Base-by-base conservation (phyloP, 495 filamentous ascomycete species). In the Platismatia glauca region DNA sequence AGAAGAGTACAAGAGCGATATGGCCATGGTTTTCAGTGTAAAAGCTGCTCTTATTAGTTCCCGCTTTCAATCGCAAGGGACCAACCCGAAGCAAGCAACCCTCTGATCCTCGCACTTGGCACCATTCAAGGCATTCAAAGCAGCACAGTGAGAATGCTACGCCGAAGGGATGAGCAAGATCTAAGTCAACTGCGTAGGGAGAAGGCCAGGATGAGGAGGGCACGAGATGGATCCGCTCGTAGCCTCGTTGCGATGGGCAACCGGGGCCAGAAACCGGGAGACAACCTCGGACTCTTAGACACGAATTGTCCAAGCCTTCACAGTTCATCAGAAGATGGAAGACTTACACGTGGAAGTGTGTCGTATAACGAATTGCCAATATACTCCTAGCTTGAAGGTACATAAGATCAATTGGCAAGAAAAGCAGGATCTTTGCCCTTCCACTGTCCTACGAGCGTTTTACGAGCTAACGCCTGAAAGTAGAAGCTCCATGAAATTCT, bases 321-420 rank as follows among this genome's bases (percentile, higher is more conserved):
- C 96, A 96, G 13, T 91, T 92, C 29, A 31, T 16, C 22, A 31
- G 27, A 53, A 18, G 50, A 97, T 66, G 27, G 55, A 41, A 18
- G 55, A 53, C 9, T 57, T 67, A 20, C 22, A 43, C 27, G 31
- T 44, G 27, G 65, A 67, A 53, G 24, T 67, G 38, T 39, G 58
- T 57, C 61, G 62, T n/a, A 52, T 67, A 22, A 41, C 53, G 24
- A 58, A 60, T n/a, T 43, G 65, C 35, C 61, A 57, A 1, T 67
- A 56, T 52, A 58, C 55, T 22, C 61, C 68, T 15, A 61, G 38
- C 61, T 57, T 65, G 57, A 38, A 68, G 59, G 63, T 66, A 50
- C 24, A 15, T 16, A 15, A 29, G 12, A 50, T 50, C 46, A 50
- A 50, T 20, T 27, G 46, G 22, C 15, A 24, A 50, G 4, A 46